These are phyloP conservation scores for Chaetomium sp. DNA, from an alignment of 2,329 filamentous ascomycete genomes.

Conservation along the genomic window DNA sequence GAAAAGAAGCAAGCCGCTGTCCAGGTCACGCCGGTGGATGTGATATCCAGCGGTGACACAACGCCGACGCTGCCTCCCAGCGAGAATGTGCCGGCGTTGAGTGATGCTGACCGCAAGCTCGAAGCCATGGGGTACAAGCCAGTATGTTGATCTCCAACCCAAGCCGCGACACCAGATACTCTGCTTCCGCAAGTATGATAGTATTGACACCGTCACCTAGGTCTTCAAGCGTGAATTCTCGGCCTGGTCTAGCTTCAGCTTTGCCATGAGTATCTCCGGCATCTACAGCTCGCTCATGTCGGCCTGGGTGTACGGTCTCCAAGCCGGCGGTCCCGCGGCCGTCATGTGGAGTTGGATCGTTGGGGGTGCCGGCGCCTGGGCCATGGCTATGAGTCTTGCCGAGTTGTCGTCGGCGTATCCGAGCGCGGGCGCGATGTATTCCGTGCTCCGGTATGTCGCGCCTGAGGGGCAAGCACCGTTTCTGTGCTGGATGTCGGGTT, in stretches of 20 bases:
- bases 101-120: slow-evolving; percentile 28
- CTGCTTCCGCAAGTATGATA: neutral
- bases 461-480: slow-evolving; percentile 39
- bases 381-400: slow-evolving; percentile 45
- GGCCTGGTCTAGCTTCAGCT: slow-evolving; percentile 50
- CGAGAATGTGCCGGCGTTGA: slow-evolving; percentile 2
- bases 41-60: neutral
- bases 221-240: slow-evolving; percentile 57
- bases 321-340: slow-evolving; percentile 45
- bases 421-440: slow-evolving; percentile 41
- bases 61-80: slow-evolving; percentile 8
- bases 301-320: slow-evolving; percentile 46
- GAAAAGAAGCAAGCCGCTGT: slow-evolving; percentile 8
- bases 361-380: slow-evolving; percentile 48
- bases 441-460: slow-evolving; percentile 45
- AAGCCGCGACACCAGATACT: no score
- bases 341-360: slow-evolving; percentile 53
- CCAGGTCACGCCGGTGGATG: neutral
- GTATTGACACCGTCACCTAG: slow-evolving; percentile 22
- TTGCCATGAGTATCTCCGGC: slow-evolving; percentile 50
- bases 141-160: slow-evolving; percentile 18
- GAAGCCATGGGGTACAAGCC: slow-evolving; percentile 34
- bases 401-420: slow-evolving; percentile 51
- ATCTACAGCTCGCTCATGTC: slow-evolving; percentile 48
- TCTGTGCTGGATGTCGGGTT: slow-evolving; percentile 38